These are phyloP conservation scores for Acidiella bohemica DNA, from an alignment of 495 filamentous ascomycete species.

Conservation along the genomic window DNA sequence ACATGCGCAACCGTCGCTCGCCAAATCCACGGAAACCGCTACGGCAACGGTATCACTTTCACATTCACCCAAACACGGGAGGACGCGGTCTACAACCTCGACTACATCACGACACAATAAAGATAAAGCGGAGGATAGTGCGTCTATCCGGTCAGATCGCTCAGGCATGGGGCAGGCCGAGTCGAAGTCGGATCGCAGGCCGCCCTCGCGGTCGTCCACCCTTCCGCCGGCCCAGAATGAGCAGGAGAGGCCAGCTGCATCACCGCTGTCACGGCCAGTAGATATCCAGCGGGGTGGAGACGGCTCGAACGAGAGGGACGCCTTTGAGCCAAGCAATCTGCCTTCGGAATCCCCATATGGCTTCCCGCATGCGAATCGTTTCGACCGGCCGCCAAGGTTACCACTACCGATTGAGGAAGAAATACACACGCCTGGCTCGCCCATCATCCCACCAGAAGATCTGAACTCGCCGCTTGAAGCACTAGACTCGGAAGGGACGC, in stretches of 20 bases:
- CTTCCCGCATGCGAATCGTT: conserved; percentile 28
- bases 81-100: conserved; percentile 17
- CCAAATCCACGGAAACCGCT: conserved; percentile 21
- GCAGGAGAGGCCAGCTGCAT: not conserved
- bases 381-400: conserved; percentile 68
- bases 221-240: conserved; percentile 1
- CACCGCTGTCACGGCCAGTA: conserved; percentile 12
- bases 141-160: conserved; percentile 2
- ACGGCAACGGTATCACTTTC: conserved; percentile 22
- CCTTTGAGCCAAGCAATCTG: not conserved
- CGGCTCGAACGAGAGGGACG: conserved; percentile 4
- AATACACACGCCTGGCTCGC: conserved; percentile 70
- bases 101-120: conserved; percentile 11
- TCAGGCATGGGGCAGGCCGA: conserved; percentile 18
- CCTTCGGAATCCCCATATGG: conserved; percentile 16
- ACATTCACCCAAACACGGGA: conserved; percentile 17
- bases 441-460: conserved; percentile 58
- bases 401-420: conserved; percentile 88
- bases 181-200: conserved; percentile 2
- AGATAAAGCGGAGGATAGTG: conserved; percentile 10
- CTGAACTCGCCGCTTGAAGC: conserved; percentile 35
- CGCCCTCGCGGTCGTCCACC: conserved; percentile 9
- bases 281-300: conserved; percentile 12
- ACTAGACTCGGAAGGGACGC: conserved; percentile 34
- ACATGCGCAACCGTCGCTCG: no score